Conservation (phyloP, 306 rosid species). For the Cucumis hystrix region DNA sequence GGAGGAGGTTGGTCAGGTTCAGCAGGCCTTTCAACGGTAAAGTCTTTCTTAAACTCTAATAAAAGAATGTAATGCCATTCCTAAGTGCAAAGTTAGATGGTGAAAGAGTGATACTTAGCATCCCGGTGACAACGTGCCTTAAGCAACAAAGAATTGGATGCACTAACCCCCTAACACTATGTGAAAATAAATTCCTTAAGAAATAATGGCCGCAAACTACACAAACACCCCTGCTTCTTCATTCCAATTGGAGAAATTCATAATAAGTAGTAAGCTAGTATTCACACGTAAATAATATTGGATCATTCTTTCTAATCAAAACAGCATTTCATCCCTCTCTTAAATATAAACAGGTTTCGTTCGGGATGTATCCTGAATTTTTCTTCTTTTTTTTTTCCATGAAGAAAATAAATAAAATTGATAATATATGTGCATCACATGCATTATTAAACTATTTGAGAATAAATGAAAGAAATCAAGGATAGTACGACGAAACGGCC, state of each 20-base stretch:
- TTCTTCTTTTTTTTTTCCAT: too few relatives aligned
- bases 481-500: too few relatives aligned
- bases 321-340: background rate
- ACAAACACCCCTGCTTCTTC: background rate
- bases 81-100: background rate
- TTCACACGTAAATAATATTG: background rate
- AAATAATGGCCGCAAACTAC: background rate
- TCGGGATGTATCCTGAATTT: background rate
- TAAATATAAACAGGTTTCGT: background rate
- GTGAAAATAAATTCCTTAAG: background rate
- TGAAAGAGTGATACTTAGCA: background rate
- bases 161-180: background rate
- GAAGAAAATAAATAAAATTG: too few relatives aligned
- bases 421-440: too few relatives aligned
- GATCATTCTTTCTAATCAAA: background rate
- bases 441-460: too few relatives aligned
- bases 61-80: background rate
- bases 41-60: background rate
- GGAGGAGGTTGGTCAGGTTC: background rate
- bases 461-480: too few relatives aligned
- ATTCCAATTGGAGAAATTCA: background rate
- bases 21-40: background rate
- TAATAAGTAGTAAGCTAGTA: background rate
- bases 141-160: conserved; percentile 1
- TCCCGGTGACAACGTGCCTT: background rate